Percentiles rank a stretch among this genome's conserved stretches.
These are phyloP conservation scores for Trametes cingulata DNA, from an alignment of 768 basidiomycete genomes.

Conservation along the genomic window DNA sequence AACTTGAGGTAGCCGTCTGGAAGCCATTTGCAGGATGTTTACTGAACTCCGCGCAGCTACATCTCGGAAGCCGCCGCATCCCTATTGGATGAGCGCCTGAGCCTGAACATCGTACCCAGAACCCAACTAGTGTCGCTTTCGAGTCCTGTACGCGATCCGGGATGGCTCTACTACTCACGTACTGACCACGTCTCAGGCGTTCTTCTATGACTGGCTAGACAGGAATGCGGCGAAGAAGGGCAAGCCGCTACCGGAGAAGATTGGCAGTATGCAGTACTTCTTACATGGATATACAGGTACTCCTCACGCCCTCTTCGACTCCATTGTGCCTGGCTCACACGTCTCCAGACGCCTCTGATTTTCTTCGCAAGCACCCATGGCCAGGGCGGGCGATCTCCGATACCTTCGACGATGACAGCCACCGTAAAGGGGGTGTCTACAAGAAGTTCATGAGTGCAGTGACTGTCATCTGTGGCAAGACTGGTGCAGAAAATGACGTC, in stretches of 20 bases:
- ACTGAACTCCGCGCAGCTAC: conserved; percentile 50
- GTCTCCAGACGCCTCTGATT: conserved; percentile 76
- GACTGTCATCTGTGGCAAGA: conserved; percentile 83
- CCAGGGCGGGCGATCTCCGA: conserved; percentile 83
- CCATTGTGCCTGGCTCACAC: not conserved
- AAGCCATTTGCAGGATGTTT: not conserved
- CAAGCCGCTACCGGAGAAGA: conserved; percentile 81
- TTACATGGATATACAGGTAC: conserved; percentile 78
- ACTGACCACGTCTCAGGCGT: conserved; percentile 50
- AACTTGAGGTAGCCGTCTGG: conserved; percentile 64
- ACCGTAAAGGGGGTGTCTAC: conserved; percentile 66
- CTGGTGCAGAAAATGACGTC: conserved; percentile 69
- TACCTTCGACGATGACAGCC: conserved; percentile 83
- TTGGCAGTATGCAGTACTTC: conserved; percentile 90
- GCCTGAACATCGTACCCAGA: conserved; percentile 79
- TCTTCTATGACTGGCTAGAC: conserved; percentile 93
- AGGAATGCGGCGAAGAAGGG: conserved; percentile 80
- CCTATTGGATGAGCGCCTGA: conserved; percentile 71
- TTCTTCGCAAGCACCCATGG: conserved; percentile 84
- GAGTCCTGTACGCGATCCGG: conserved; percentile 49
- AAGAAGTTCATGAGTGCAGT: conserved; percentile 70
- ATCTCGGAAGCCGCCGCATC: conserved; percentile 90
- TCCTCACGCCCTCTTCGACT: not conserved
- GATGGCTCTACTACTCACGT: conserved; percentile 1
- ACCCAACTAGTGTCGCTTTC: conserved; percentile 84